A percentile compares a stretch with the other conserved stretches of the same genome.
phyloP scores from a whole-genome alignment of 495 filamentous ascomycete species.

The Penicillium silybi region DNA sequence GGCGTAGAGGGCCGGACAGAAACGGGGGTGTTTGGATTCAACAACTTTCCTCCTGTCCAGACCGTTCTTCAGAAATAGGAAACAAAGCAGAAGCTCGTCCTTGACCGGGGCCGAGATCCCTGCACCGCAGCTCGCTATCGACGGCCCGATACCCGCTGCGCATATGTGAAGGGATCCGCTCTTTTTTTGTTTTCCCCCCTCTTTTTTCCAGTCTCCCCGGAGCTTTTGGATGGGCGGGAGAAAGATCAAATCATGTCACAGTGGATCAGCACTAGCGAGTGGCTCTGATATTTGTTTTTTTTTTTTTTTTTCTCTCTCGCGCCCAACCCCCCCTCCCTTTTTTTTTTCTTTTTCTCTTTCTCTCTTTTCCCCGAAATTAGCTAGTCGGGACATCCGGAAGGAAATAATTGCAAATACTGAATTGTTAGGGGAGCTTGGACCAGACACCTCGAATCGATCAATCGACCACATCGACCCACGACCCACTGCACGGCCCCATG shows the following conservation, averaged over 20 bases:
- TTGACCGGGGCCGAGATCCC: constrained; percentile 16
- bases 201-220: background rate
- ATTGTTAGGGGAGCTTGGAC: too few species aligned
- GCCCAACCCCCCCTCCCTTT: background rate
- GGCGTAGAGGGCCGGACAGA: constrained; percentile 8
- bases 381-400: constrained; percentile 6
- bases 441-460: background rate
- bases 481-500: background rate
- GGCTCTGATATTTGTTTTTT: too few species aligned
- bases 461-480: background rate
- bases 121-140: constrained; percentile 31
- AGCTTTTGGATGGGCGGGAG: background rate
- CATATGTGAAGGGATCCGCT: constrained; percentile 17
- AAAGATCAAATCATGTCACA: too few species aligned
- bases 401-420: background rate
- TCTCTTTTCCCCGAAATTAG: background rate
- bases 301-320: background rate
- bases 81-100: too few species aligned
- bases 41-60: too few species aligned
- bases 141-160: constrained; percentile 35
- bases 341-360: background rate
- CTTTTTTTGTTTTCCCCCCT: background rate
- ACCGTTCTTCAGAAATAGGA: background rate
- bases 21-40: constrained; percentile 2
- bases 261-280: too few species aligned